Percentiles rank a stretch among this genome's conserved stretches.
These are phyloP conservation scores for Pterocarpus macrocarpus DNA, from an alignment of 306 rosid species.

Conservation along the genomic window DNA sequence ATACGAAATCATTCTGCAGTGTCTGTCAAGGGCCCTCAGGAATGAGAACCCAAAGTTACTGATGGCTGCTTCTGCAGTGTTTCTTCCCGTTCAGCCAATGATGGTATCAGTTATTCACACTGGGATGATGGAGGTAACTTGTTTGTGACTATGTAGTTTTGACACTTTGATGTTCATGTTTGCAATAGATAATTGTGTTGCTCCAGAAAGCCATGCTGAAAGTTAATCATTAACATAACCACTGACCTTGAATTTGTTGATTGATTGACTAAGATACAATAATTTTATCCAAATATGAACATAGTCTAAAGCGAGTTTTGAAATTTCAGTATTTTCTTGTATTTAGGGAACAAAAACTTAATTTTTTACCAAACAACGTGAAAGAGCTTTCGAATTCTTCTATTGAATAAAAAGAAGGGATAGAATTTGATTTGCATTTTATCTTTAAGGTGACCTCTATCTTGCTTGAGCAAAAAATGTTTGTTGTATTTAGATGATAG, in stretches of 20 bases:
- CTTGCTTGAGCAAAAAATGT: background rate
- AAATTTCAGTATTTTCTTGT: background rate
- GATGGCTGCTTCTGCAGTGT: slow-evolving; percentile 89
- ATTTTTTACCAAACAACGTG: background rate
- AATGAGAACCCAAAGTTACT: slow-evolving; percentile 81
- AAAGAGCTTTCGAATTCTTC: background rate
- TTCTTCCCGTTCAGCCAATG: slow-evolving; percentile 85
- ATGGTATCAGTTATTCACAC: slow-evolving; percentile 95
- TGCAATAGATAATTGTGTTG: slow-evolving; percentile 29
- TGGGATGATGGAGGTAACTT: slow-evolving; percentile 95
- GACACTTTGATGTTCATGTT: background rate
- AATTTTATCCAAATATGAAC: background rate
- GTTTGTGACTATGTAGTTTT: slow-evolving; percentile 8
- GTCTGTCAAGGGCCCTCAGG: slow-evolving; percentile 85
- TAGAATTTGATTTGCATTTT: background rate
- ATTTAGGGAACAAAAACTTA: background rate
- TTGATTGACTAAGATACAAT: background rate
- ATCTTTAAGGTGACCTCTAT: background rate
- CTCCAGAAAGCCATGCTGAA: background rate
- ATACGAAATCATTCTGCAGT: slow-evolving; percentile 60
- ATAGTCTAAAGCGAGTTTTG: background rate
- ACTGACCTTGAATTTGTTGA: slow-evolving; percentile 30
- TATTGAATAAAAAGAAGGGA: background rate
- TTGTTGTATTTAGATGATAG: too few species aligned
- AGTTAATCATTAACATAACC: slow-evolving; percentile 32